Conservation (phyloP, 108 stramenopile genomes). For the Nitzschia palea region DNA sequence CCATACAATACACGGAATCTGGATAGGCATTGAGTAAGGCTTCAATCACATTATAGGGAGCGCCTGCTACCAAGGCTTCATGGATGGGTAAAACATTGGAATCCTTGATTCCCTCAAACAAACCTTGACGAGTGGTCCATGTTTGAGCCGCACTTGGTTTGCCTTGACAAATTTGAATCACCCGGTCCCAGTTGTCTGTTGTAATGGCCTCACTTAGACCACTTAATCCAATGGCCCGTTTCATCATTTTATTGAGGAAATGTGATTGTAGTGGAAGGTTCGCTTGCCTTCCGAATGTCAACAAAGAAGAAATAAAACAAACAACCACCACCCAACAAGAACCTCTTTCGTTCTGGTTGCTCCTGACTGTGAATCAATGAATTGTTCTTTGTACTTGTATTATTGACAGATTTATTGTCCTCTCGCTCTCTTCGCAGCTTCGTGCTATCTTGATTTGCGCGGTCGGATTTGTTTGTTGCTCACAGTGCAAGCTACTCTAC, state of each 20-base stretch:
- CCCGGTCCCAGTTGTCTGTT: slow-evolving; percentile 44
- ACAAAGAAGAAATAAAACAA: no score
- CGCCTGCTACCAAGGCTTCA: slow-evolving; percentile 46
- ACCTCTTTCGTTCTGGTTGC: no score
- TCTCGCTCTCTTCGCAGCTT: no score
- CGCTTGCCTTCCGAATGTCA: no score
- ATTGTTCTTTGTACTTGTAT: no score
- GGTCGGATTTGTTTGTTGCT: no score
- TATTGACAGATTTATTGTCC: no score
- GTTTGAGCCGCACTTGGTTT: slow-evolving; percentile 25
- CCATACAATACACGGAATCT: slow-evolving; percentile 41
- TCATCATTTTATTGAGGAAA: slow-evolving; percentile 4
- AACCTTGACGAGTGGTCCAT: slow-evolving; percentile 51
- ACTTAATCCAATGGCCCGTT: slow-evolving; percentile 9
- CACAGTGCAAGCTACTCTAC: no score
- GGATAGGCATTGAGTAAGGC: slow-evolving; percentile 53
- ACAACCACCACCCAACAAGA: no score
- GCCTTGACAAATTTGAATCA: slow-evolving; percentile 29
- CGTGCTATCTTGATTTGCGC: no score
- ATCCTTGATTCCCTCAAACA: slow-evolving; percentile 67
- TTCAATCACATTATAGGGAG: slow-evolving; percentile 48
- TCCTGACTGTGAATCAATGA: no score
- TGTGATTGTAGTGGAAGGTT: neutral
- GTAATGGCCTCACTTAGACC: slow-evolving; percentile 43
- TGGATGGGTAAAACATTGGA: slow-evolving; percentile 66